Conservation (phyloP, 2,329 filamentous ascomycete species). For the Hypoxylon rubiginosum region DNA sequence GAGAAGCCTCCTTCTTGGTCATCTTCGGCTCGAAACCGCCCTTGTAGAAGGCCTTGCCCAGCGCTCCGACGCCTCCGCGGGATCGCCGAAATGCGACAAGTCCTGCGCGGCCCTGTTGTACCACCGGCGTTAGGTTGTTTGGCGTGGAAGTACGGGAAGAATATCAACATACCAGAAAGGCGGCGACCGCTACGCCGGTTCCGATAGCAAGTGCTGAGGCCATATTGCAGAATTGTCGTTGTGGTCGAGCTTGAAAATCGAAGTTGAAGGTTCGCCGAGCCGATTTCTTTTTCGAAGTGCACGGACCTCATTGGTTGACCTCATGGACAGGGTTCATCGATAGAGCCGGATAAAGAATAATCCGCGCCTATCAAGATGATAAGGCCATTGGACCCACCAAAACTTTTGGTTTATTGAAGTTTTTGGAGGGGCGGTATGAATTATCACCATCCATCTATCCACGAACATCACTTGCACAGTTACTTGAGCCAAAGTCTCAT, state of each 20-base stretch:
- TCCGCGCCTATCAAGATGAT: conserved; percentile 32
- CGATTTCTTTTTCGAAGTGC: conserved; percentile 35
- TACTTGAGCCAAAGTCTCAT: conserved; percentile 23
- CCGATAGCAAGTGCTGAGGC: conserved; percentile 66
- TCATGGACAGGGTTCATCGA: background rate
- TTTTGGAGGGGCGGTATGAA: conserved; percentile 40
- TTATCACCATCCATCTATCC: conserved; percentile 13
- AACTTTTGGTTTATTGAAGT: conserved; percentile 37
- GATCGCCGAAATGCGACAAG: conserved; percentile 89
- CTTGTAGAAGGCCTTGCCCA: conserved; percentile 96
- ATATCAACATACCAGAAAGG: conserved; percentile 61
- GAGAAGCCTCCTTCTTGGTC: conserved; percentile 89
- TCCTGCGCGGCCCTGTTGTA: conserved; percentile 84
- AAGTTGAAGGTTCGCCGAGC: conserved; percentile 11
- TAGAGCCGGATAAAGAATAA: conserved; percentile 10
- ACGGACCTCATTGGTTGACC: conserved; percentile 18
- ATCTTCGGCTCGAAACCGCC: conserved; percentile 98
- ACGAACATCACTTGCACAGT: conserved; percentile 14
- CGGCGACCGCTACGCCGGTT: conserved; percentile 64
- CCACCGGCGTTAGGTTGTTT: conserved; percentile 15
- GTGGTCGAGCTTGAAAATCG: conserved; percentile 15
- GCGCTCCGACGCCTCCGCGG: conserved; percentile 79
- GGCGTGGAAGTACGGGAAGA: background rate
- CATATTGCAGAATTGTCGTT: conserved; percentile 59
- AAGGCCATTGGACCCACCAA: conserved; percentile 24